These are phyloP conservation scores for Tetrahymena elliotti DNA, from an alignment of 73 alveolate genomes.

Conservation along the genomic window DNA sequence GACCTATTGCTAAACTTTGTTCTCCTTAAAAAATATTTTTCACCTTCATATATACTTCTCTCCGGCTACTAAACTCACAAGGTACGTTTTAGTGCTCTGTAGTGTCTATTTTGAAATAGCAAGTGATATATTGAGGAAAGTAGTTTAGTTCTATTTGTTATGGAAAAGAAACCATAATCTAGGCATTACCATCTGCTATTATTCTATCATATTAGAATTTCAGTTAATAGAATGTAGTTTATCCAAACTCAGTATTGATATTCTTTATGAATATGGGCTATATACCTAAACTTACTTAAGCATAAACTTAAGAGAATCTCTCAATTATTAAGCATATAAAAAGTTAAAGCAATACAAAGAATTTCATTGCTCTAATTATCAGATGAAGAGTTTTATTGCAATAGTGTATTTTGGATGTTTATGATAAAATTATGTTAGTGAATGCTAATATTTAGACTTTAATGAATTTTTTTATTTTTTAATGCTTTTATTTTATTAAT, in stretches of 20 bases:
- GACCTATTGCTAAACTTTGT: not conserved
- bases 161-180: not conserved
- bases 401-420: too few relatives aligned
- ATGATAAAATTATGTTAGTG: too few relatives aligned
- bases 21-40: not conserved
- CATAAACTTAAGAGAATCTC: not conserved
- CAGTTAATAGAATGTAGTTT: not conserved
- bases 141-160: not conserved
- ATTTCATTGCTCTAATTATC: not conserved
- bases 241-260: not conserved
- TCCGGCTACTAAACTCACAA: not conserved
- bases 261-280: not conserved
- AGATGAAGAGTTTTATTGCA: not conserved
- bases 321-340: not conserved
- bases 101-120: not conserved
- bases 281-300: not conserved
- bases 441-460: too few relatives aligned
- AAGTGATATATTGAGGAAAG: not conserved
- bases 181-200: not conserved
- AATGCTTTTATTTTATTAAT: too few relatives aligned
- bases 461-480: too few relatives aligned
- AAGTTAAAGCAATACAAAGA: not conserved
- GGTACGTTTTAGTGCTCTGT: not conserved
- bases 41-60: not conserved
- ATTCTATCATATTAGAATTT: not conserved